Percentiles rank a stretch among this genome's conserved stretches.
Evolutionary conservation across 2,329 filamentous ascomycete genomes (phyloP).

Genomic region (Hypoxylon sp.): DNA sequence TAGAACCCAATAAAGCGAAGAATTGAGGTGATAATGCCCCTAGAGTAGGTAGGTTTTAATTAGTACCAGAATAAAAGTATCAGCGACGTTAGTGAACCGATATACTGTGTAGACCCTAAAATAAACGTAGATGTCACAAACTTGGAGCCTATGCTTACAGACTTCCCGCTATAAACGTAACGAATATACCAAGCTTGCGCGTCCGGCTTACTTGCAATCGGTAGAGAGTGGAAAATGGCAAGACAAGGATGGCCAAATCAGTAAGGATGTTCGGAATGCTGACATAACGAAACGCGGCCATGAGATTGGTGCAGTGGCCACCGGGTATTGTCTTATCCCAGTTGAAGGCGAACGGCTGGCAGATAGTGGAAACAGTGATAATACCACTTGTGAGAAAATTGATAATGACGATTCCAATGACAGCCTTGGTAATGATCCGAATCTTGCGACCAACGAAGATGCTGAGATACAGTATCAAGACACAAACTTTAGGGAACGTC

Average conservation of each 20-base stretch:
- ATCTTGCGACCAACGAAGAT: not conserved
- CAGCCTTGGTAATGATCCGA: not conserved
- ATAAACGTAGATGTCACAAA: too few species aligned
- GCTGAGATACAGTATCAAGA: conserved; percentile 7
- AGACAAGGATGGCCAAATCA: conserved; percentile 1
- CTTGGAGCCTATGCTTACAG: not conserved
- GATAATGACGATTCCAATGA: conserved; percentile 1
- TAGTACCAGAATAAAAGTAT: too few species aligned
- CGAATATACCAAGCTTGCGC: conserved; percentile 3
- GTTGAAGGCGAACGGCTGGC: conserved; percentile 15
- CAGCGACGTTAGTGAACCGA: too few species aligned
- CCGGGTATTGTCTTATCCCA: conserved; percentile 20
- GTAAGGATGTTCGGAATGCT: conserved; percentile 15
- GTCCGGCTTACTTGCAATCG: not conserved
- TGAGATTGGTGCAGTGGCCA: not conserved
- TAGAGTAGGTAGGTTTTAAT: not conserved
- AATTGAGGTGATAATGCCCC: conserved; percentile 5
- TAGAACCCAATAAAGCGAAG: not conserved
- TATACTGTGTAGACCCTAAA: not conserved
- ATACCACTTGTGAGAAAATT: not conserved
- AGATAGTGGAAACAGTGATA: not conserved
- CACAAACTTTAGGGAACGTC: conserved; percentile 1
- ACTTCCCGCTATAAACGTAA: conserved; percentile 2
- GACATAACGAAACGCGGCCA: not conserved
- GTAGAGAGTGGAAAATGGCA: conserved; percentile 6